Evolutionary conservation across 2,329 filamentous ascomycete species (phyloP).

Genomic region (Alternaria triticimaculans): DNA sequence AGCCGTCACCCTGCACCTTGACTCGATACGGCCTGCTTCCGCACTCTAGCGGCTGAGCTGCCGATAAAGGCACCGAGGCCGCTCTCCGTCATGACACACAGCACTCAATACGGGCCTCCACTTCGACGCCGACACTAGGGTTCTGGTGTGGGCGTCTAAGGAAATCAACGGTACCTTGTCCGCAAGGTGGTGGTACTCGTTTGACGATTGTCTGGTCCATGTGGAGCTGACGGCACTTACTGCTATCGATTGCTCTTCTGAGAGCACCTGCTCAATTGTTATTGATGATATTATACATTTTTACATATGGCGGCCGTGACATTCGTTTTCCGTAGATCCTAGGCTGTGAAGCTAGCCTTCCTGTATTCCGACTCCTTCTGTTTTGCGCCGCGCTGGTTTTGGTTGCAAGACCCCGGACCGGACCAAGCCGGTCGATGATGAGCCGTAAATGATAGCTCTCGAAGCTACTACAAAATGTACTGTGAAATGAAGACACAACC

Average conservation of each 20-base stretch:
- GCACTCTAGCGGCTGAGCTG: constrained; percentile 13
- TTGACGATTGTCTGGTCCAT: not conserved
- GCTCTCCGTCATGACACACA: constrained; percentile 9
- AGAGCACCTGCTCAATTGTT: constrained; percentile 11
- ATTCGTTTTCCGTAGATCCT: constrained; percentile 14
- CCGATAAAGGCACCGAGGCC: constrained; percentile 12
- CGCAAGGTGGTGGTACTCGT: not conserved
- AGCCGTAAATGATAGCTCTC: constrained; percentile 15
- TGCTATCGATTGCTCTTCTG: not conserved
- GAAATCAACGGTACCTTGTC: not conserved
- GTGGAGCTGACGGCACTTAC: constrained; percentile 1
- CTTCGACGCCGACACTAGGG: constrained; percentile 1
- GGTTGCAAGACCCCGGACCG: not conserved
- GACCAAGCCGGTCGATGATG: constrained; percentile 3
- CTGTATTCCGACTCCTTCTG: not conserved
- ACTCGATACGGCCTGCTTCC: constrained; percentile 5
- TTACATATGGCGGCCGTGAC: constrained; percentile 22
- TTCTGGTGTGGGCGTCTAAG: constrained; percentile 2
- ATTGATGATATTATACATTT: constrained; percentile 27
- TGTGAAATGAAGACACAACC: constrained; percentile 11
- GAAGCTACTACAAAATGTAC: constrained; percentile 18
- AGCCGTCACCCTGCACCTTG: constrained; percentile 9
- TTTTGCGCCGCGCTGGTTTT: constrained; percentile 21
- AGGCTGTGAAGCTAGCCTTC: constrained; percentile 10
- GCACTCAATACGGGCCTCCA: constrained; percentile 10